phyloP scores from a whole-genome alignment of 2,329 filamentous ascomycete species.

The Cercospora nicotianae region DNA sequence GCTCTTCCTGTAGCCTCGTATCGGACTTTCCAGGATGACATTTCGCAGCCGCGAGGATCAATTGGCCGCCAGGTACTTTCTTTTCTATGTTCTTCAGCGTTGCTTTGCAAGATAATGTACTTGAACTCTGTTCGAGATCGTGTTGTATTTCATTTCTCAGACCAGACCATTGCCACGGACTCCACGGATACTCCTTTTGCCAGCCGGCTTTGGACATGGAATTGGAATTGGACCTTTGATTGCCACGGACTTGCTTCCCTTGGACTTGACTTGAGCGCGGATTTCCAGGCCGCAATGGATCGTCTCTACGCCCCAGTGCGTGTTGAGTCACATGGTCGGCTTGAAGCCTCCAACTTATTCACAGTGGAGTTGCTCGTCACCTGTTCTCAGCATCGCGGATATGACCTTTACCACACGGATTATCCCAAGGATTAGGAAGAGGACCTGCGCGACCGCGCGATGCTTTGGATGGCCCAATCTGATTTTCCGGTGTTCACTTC shows the following conservation, averaged over 20 bases:
- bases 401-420: not conserved
- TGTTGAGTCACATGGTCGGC: not conserved
- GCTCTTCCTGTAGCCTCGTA: constrained; percentile 31
- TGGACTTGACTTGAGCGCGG: not conserved
- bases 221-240: not conserved
- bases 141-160: constrained; percentile 22
- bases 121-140: constrained; percentile 17
- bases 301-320: not conserved
- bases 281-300: not conserved
- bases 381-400: constrained; percentile 5
- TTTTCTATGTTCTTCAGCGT: constrained; percentile 28
- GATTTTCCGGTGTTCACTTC: too few species aligned
- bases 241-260: not conserved
- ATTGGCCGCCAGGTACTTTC: constrained; percentile 42
- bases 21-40: constrained; percentile 39
- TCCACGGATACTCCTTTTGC: not conserved
- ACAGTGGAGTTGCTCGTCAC: constrained; percentile 14
- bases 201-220: constrained; percentile 9
- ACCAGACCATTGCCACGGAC: not conserved
- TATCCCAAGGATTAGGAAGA: not conserved
- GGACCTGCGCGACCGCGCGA: not conserved
- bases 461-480: not conserved
- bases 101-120: constrained; percentile 25
- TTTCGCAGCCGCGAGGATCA: constrained; percentile 40
- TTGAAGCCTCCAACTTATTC: constrained; percentile 9